A percentile compares a stretch with the other conserved stretches of the same genome.
Conservation (phyloP, 2,329 filamentous ascomycete genomes). For the Sclerotinia sclerotiorum region DNA sequence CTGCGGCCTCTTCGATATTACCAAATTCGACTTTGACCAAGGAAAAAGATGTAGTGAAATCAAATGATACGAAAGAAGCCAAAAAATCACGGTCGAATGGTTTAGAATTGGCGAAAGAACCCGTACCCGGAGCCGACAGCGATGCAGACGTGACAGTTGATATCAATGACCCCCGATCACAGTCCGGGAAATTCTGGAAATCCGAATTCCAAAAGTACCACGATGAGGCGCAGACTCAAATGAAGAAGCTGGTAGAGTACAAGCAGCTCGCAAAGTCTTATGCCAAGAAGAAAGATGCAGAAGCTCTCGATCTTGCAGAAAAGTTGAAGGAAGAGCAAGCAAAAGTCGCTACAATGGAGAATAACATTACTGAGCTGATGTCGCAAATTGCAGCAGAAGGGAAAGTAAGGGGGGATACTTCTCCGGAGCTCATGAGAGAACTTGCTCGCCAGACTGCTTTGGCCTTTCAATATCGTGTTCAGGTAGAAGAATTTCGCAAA, state of each 20-base stretch:
- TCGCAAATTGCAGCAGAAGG: slow-evolving; percentile 49
- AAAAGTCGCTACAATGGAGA: slow-evolving; percentile 64
- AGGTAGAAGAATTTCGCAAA: slow-evolving; percentile 59
- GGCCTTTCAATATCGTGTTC: slow-evolving; percentile 57
- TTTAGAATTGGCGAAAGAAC: slow-evolving; percentile 27
- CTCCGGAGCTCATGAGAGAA: slow-evolving; percentile 52
- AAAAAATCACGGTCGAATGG: slow-evolving; percentile 26
- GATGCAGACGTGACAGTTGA: slow-evolving; percentile 67
- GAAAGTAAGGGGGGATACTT: slow-evolving; percentile 46
- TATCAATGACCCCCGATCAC: slow-evolving; percentile 70
- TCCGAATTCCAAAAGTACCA: slow-evolving; percentile 73
- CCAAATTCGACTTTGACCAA: slow-evolving; percentile 9
- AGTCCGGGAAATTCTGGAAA: slow-evolving; percentile 80
- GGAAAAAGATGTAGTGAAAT: neutral
- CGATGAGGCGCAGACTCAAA: slow-evolving; percentile 67
- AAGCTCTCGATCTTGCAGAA: slow-evolving; percentile 64
- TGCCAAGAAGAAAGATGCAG: slow-evolving; percentile 73
- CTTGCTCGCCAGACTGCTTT: slow-evolving; percentile 58
- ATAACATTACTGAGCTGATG: slow-evolving; percentile 59
- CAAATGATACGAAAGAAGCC: neutral
- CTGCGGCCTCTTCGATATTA: slow-evolving; percentile 13
- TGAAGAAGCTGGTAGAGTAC: slow-evolving; percentile 76
- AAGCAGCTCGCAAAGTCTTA: slow-evolving; percentile 78
- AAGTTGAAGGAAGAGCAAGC: slow-evolving; percentile 67
- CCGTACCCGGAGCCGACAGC: slow-evolving; percentile 40